These are phyloP conservation scores for Psilocybe tampanensis DNA, from an alignment of 768 basidiomycete genomes.

Conservation along the genomic window DNA sequence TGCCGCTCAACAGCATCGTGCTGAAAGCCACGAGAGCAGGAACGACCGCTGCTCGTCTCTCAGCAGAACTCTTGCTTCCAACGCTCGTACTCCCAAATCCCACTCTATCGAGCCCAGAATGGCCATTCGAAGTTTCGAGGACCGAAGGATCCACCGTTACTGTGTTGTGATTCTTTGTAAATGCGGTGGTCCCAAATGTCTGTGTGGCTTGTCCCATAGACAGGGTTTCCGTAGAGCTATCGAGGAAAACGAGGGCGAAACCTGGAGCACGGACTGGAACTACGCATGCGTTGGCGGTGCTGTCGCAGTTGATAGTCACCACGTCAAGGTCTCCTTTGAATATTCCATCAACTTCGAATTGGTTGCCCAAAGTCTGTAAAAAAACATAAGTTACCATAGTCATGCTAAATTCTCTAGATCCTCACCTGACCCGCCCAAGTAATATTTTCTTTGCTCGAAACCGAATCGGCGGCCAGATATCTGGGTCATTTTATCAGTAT, in stretches of 20 bases:
- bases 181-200: slow-evolving; percentile 60
- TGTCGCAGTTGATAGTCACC: slow-evolving; percentile 62
- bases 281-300: slow-evolving; percentile 50
- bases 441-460: slow-evolving; percentile 64
- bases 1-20: not conserved
- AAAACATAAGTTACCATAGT: not conserved
- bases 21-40: not conserved
- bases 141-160: slow-evolving; percentile 52
- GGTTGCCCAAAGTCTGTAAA: slow-evolving; percentile 58
- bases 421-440: slow-evolving; percentile 77
- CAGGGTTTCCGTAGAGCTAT: slow-evolving; percentile 10
- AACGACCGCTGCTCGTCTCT: not conserved
- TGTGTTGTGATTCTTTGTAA: slow-evolving; percentile 53
- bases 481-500: slow-evolving; percentile 28
- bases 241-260: slow-evolving; percentile 76
- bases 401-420: slow-evolving; percentile 8
- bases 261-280: slow-evolving; percentile 71
- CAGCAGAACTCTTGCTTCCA: slow-evolving; percentile 3
- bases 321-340: slow-evolving; percentile 57
- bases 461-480: slow-evolving; percentile 58
- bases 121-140: slow-evolving; percentile 55
- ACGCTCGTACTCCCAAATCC: slow-evolving; percentile 5
- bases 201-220: slow-evolving; percentile 23
- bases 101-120: slow-evolving; percentile 21
- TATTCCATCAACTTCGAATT: slow-evolving; percentile 69